These are phyloP conservation scores for Thraustotheca clavata DNA, from an alignment of 352 stramenopile species.

Conservation along the genomic window DNA sequence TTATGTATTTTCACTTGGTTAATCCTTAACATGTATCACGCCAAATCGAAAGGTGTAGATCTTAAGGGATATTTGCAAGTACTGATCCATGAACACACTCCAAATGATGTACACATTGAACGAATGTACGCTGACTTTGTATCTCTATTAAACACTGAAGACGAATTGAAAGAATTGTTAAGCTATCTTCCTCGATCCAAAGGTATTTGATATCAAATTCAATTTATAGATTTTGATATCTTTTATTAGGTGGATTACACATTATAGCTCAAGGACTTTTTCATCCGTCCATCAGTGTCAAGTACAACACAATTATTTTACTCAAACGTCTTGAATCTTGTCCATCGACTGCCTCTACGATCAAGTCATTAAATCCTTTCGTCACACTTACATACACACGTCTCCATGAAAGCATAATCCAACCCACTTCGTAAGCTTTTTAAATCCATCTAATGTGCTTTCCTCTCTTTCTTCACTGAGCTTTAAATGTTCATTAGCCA, in stretches of 20 bases:
- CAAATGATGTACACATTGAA: conserved; percentile 73
- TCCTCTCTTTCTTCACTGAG: too few species aligned
- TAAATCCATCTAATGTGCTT: not conserved
- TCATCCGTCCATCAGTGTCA: conserved; percentile 78
- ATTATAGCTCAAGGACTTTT: conserved; percentile 80
- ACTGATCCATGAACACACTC: conserved; percentile 61
- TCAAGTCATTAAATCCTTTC: conserved; percentile 67
- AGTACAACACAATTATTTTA: conserved; percentile 82
- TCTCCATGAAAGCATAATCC: conserved; percentile 58
- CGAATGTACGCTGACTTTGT: conserved; percentile 78
- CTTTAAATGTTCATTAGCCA: too few species aligned
- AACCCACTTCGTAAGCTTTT: not conserved
- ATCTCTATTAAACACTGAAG: conserved; percentile 52
- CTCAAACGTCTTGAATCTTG: conserved; percentile 81
- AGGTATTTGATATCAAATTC: not conserved
- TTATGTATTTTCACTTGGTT: not conserved
- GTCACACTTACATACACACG: conserved; percentile 78
- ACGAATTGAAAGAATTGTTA: conserved; percentile 77
- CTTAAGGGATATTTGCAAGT: conserved; percentile 72
- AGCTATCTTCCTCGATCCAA: conserved; percentile 50
- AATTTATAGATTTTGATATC: not conserved
- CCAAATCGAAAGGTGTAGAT: conserved; percentile 60
- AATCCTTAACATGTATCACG: conserved; percentile 41
- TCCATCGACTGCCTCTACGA: conserved; percentile 54
- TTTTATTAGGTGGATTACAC: conserved; percentile 66